Base-by-base conservation (phyloP, 208 protist genomes). In the Acanthamoeba polyphaga region DNA sequence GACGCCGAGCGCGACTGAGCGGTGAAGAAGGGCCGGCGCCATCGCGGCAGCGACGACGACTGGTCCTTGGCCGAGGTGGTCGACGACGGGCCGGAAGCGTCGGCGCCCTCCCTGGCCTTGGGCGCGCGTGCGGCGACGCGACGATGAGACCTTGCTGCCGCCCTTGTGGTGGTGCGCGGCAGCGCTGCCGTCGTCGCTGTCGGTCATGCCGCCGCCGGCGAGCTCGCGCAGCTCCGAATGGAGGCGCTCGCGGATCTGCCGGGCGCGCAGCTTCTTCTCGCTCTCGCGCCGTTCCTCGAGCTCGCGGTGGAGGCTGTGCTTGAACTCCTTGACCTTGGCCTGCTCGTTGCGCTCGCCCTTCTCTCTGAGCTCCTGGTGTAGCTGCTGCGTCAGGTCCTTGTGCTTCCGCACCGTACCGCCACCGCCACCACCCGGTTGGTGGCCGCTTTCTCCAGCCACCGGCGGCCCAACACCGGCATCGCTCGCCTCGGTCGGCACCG, bases 281-380 rank as follows among this genome's bases (percentile, higher is more conserved):
- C 38, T 29, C 72, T 82, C 72, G 19, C 72, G 72, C 72, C 72
- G 32, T 9, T 43, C 43, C 72, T 82, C 72, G 6, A 82, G 38
- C 72, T 82, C 72, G 34, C 51, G 49, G 72, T 51, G 72, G 3
- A 82, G 72, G 19, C 22, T 82, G 43, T 49, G 8, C 38, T 82
- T 82, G 38, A 82, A 82, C 43, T 82, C 34, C 38, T 53, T 43
- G 38, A 82, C 43, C 72, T 51, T 82, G 38, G 43, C 43, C 72
- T 82, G 72, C 43, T 82, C 27, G 10, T 82, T 82, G 72, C 32
- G 72, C 38, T 82, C 72, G 64, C 72, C 72, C 72, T 82, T 53
- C 17, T 24, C 72, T 24, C 51, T 82, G 38, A 82, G 72, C 72
- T 82, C 72, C 38, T 13, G 32, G 38, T 82, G 72, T 10, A 82